Evolutionary conservation across 2,329 filamentous ascomycete species (phyloP), one percentile per base, ranked within the genome.

Genomic region (Beauveria sp.): DNA sequence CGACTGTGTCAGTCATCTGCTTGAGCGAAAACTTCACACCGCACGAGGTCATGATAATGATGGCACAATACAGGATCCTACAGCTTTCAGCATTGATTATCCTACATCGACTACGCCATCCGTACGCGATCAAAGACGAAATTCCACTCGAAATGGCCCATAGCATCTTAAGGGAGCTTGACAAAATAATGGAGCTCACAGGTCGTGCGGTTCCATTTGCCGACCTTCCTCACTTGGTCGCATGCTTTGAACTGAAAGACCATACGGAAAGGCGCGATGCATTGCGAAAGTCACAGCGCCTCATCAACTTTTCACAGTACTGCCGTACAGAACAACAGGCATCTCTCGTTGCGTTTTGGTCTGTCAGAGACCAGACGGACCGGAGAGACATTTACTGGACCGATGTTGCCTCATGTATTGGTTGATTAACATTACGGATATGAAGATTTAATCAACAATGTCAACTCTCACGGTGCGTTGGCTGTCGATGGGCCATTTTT

Each of bases 271-370:
- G 61, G 24, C 20, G 24, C 9, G 55, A 54, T 26, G 46, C 49
- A 26, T 42, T 60, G 22, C 49, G 22, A 34, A 61, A 58, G 9
- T 42, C 53, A 14, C 42, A 57, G 12, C 46, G n/a, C 14, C 50
- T 63, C 20, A 56, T 63, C n/a, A 56, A 58, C 49, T 63, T 63
- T 43, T 63, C 59, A n/a, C 54, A 60, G 10, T 42, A 62, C 26
- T 54, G 55, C 14, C 53, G 47, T 24, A 38, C 26, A n/a, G 58
- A 58, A 42, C 62, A 63, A 24, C 38, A 58, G 26, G 54, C 38
- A 28, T 61, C 38, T 16, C 59, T 63, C 18, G 10, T 58, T 28
- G 18, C 58, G 18, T 63, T 63, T 34, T 61, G 62, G 62, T 16
- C 58, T 16, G 45, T 43, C 3, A 63, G 34, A 45, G 58, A 63